phyloP scores from a whole-genome alignment of 768 basidiomycete species.

The Gymnopilus dilepis region DNA sequence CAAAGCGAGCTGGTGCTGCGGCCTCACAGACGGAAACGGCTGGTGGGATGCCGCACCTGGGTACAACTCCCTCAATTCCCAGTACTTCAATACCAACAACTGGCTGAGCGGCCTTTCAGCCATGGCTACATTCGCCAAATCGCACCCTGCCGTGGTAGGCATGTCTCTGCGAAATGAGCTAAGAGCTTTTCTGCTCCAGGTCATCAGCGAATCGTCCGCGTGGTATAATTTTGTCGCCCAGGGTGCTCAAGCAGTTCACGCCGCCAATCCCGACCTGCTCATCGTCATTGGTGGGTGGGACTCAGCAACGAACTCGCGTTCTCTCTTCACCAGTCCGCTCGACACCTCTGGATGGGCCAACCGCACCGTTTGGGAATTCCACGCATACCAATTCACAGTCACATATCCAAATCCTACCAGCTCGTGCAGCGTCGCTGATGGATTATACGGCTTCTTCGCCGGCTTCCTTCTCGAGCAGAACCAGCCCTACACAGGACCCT shows the following conservation, averaged over 20 bases:
- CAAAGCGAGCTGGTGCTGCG: conserved; percentile 28
- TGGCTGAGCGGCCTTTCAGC: conserved; percentile 23
- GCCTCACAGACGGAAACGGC: conserved; percentile 25
- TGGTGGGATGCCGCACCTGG: conserved; percentile 26
- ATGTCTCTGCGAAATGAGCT: conserved; percentile 29
- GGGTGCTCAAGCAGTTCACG: conserved; percentile 17
- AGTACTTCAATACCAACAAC: conserved; percentile 25
- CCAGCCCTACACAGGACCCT: too few relatives aligned
- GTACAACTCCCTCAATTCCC: conserved; percentile 24
- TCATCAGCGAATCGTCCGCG: conserved; percentile 20
- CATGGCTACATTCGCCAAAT: conserved; percentile 22
- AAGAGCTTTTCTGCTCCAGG: conserved; percentile 19
- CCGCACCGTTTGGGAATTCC: too few relatives aligned
- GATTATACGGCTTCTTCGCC: too few relatives aligned
- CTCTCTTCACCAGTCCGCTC: conserved; percentile 17
- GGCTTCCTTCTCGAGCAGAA: too few relatives aligned
- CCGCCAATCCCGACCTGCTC: conserved; percentile 18
- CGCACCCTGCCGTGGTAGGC: conserved; percentile 24
- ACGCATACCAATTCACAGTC: too few relatives aligned
- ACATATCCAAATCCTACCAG: too few relatives aligned
- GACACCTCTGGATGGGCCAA: too few relatives aligned
- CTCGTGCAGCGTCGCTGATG: too few relatives aligned
- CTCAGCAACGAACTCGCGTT: conserved; percentile 18
- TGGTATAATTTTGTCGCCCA: conserved; percentile 24
- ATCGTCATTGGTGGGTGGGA: conserved; percentile 23